Evolutionary conservation across 2,329 filamentous ascomycete species (phyloP).

Genomic region (Cladorrhinum sp.): DNA sequence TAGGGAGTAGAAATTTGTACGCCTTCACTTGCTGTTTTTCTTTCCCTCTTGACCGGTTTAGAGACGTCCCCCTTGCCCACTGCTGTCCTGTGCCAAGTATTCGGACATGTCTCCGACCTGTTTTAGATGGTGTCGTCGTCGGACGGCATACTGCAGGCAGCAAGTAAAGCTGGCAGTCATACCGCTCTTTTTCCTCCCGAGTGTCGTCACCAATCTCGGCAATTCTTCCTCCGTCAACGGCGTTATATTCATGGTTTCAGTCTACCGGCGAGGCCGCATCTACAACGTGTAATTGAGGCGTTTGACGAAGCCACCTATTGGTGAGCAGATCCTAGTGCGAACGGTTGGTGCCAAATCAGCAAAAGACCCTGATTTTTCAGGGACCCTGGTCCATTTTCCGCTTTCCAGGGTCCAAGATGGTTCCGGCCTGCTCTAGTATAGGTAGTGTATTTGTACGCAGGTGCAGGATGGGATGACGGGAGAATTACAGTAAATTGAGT

Average conservation of each 20-base stretch:
- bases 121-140: neutral
- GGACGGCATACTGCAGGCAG: neutral
- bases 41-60: neutral
- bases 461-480: neutral
- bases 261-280: neutral
- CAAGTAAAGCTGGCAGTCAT: neutral
- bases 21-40: neutral
- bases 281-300: neutral
- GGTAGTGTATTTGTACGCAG: too few relatives aligned
- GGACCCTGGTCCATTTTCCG: neutral
- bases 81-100: neutral
- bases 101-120: neutral
- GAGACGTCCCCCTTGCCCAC: neutral
- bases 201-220: neutral
- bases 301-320: neutral
- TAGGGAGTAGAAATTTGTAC: neutral
- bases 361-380: neutral
- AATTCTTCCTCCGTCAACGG: neutral
- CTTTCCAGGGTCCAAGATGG: neutral
- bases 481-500: neutral
- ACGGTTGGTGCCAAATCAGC: neutral
- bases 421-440: neutral
- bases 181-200: neutral
- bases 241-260: neutral
- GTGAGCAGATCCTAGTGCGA: neutral